Evolutionary conservation across 2,329 filamentous ascomycete genomes (phyloP), one percentile per base, ranked within the genome.

Genomic region (Penicillium sp.): DNA sequence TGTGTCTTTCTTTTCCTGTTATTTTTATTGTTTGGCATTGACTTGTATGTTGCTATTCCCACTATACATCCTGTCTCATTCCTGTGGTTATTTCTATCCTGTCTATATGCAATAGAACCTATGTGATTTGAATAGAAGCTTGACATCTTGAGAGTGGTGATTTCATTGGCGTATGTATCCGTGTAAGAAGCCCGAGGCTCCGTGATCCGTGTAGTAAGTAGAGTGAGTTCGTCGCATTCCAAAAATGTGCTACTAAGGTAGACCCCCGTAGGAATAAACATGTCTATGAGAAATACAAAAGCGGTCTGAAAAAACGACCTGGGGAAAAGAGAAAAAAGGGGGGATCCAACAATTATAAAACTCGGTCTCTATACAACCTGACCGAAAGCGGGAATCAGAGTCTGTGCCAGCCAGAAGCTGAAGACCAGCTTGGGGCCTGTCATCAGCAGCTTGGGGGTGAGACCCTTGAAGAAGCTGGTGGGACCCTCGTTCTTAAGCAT

Each of bases 381-480:
- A 69, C 85, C 90, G 75, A 97, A 97, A 38, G 92, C 89, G 48
- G 94, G 94, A 71, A 99, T 99, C 68, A 99, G 82, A 29, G 94
- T 97, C 82, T 99, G 94, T 54, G 94, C 94, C 71, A 99, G 86
- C 94, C 94, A 99, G 87, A 99, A 99, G 58, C 92, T 97, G 82
- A 99, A 99, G 60, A 97, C 94, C 57, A 99, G 84, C 85, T 99
- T 99, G 60, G 94, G 94, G 22, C 94, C 95, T 14, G 94, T 99
- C 94, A 99, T 99, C 70, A 99, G 84, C 62, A 99, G 86, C 88
- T 99, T 99, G 59, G 94, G 94, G 47, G 92, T 89, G 62, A 99
- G 79, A 42, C 94, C 94, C 86, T 99, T 99, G 86, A 99, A 99
- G 85, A 99, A 97, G 68, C 89, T 88, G 14, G 83, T 80, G 55